These are phyloP conservation scores for Pseudocercospora fuligena DNA, from an alignment of 2,329 filamentous ascomycete genomes.

Conservation along the genomic window DNA sequence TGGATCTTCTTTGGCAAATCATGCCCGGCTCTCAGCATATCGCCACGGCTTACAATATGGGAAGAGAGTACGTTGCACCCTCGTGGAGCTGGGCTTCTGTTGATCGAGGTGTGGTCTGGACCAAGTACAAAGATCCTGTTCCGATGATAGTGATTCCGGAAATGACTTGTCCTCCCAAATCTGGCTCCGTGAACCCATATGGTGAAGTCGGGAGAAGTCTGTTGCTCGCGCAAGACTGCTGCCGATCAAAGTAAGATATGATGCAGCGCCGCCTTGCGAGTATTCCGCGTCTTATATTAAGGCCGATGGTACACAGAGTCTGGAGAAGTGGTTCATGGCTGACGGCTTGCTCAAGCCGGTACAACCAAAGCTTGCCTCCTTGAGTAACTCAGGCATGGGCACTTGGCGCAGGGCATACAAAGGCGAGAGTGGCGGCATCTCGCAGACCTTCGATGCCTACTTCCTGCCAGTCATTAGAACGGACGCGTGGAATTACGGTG, in stretches of 20 bases:
- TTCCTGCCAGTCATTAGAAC: background rate
- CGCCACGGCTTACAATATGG: background rate
- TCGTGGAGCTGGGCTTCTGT: constrained; percentile 20
- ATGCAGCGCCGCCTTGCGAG: background rate
- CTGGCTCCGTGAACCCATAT: background rate
- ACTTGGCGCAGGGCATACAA: background rate
- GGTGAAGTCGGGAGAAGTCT: constrained; percentile 5
- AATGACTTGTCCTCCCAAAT: background rate
- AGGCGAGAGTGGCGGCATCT: background rate
- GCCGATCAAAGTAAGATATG: constrained; percentile 1
- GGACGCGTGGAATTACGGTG: background rate
- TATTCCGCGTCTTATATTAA: constrained; percentile 1
- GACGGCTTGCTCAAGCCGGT: constrained; percentile 9
- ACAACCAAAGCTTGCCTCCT: background rate
- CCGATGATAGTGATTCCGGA: background rate
- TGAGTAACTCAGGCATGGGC: background rate
- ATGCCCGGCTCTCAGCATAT: constrained; percentile 7
- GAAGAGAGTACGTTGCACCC: constrained; percentile 11
- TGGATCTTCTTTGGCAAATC: constrained; percentile 17
- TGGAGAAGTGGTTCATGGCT: constrained; percentile 12
- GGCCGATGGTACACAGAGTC: background rate
- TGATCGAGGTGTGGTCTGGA: constrained; percentile 11
- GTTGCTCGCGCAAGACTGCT: background rate
- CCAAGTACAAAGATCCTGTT: background rate
- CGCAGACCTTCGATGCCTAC: background rate